Evolutionary conservation across 2,329 filamentous ascomycete species (phyloP).

Genomic region (Chaetoscypha palmicola): DNA sequence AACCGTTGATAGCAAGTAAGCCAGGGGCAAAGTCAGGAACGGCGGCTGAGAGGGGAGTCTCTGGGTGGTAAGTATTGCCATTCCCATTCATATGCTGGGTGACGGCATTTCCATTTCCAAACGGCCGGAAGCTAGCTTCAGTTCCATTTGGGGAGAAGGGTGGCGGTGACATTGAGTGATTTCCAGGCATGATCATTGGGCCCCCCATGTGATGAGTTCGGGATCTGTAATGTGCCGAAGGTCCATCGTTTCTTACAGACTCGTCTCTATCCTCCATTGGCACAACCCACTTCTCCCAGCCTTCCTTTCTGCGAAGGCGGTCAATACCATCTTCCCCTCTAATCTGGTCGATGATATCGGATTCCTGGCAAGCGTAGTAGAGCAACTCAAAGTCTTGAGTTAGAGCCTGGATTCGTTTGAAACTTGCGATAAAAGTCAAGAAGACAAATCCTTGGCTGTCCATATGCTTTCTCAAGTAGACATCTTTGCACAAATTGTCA

Average conservation of each 20-base stretch:
- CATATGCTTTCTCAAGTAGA: slow-evolving; percentile 84
- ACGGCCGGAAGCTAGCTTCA: slow-evolving; percentile 22
- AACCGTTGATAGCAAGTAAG: slow-evolving; percentile 15
- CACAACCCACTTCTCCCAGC: slow-evolving; percentile 76
- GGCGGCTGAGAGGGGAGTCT: slow-evolving; percentile 52
- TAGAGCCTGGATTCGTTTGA: slow-evolving; percentile 73
- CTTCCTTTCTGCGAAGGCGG: slow-evolving; percentile 65
- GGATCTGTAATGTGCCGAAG: slow-evolving; percentile 34
- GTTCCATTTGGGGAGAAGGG: slow-evolving; percentile 29
- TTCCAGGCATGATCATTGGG: slow-evolving; percentile 22
- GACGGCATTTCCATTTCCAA: slow-evolving; percentile 17
- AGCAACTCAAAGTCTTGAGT: slow-evolving; percentile 67
- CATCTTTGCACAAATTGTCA: slow-evolving; percentile 90
- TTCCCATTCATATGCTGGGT: slow-evolving; percentile 32
- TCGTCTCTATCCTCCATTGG: slow-evolving; percentile 63
- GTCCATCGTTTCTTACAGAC: slow-evolving; percentile 67
- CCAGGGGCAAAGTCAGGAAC: slow-evolving; percentile 50
- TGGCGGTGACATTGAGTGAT: slow-evolving; percentile 25
- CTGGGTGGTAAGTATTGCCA: slow-evolving; percentile 36
- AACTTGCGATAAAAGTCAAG: slow-evolving; percentile 71
- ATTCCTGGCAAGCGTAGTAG: slow-evolving; percentile 66
- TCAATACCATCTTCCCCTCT: slow-evolving; percentile 71
- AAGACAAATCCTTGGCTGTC: slow-evolving; percentile 90
- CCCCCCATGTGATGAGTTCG: slow-evolving; percentile 24
- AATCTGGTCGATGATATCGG: slow-evolving; percentile 66